Base-by-base conservation (phyloP, 257 asterid genomes). In the Solanum dulcamara region DNA sequence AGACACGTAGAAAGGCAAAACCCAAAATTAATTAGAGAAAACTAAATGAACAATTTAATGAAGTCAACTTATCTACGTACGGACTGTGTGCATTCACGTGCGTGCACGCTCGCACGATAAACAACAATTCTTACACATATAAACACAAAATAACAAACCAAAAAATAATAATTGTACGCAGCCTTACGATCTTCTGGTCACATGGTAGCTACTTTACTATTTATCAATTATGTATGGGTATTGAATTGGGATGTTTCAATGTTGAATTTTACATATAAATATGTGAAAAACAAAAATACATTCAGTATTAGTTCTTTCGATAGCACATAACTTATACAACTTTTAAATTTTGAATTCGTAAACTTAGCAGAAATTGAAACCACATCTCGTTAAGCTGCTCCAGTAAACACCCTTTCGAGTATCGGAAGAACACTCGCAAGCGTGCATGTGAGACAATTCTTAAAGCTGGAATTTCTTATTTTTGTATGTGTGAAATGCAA, bases 61-160 rank as follows among this genome's bases (percentile, higher is more conserved):
- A 92, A 85, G 92, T 92, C 94, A 92, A 89, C 92, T 85, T 72
- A 81, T 81, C 26, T 44, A 59, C 82, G 86, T 85, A 15, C 18
- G 68, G 33, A 84, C 80, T 71, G 81, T 83, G 81, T 37, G 84
- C 81, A 83, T 77, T 80, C 91, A 89, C 89, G 91, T 89, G 89
- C 85, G 33, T 87, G 87, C 88, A 86, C 57, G 68, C 88, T 48
- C 37, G 84, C 85, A 86, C 88, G 85, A 17, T 74, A 85, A 68
- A 53, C 14, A 6, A 68, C 62, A 12, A 82, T 44, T 57, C 50
- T 44, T 46, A 0, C 30, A 24, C 77, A 37, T 82, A 24, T 37
- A 82, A 15, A 82, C 55, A 82, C 33, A 55, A 57, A 62, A 22
- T 22, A 35, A 55, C 42, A 81, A n/a, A n/a, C n/a, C n/a, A n/a